These are phyloP conservation scores for Primulina huaijiensis DNA, from an alignment of 257 asterid genomes.

Conservation along the genomic window DNA sequence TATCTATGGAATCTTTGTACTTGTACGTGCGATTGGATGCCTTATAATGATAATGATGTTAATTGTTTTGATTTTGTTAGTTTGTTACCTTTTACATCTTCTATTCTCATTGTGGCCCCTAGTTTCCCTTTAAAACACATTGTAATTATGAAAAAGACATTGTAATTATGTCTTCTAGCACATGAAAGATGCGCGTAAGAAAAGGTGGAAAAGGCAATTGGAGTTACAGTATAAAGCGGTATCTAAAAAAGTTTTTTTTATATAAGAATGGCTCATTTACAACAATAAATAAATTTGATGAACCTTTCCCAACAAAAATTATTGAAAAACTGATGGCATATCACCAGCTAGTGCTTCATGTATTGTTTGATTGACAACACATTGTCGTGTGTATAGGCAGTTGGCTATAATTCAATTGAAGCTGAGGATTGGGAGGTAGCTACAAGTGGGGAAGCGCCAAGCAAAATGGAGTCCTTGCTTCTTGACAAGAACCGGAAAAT, in stretches of 20 bases:
- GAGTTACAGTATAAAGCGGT: constrained; percentile 9
- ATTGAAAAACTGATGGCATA: constrained; percentile 7
- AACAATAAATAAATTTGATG: not conserved
- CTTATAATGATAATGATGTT: not conserved
- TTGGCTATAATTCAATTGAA: constrained; percentile 97
- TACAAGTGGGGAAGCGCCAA: constrained; percentile 96
- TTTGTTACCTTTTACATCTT: constrained; percentile 11
- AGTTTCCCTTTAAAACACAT: no score
- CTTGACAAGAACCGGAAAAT: constrained; percentile 97
- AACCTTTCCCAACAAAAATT: not conserved
- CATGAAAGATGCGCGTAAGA: constrained; percentile 1
- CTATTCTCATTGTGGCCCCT: constrained; percentile 4
- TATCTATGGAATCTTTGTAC: constrained; percentile 11
- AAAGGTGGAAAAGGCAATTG: constrained; percentile 3
- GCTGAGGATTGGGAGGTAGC: constrained; percentile 99
- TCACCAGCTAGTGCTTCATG: constrained; percentile 4
- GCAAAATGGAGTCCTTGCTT: constrained; percentile 91
- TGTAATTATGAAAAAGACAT: not conserved
- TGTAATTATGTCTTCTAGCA: not conserved
- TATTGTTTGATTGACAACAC: constrained; percentile 12
- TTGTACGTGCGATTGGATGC: not conserved
- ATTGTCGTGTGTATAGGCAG: constrained; percentile 60
- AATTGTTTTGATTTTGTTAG: constrained; percentile 2
- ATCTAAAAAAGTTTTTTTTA: not conserved
- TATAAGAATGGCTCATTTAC: not conserved